Conservation (phyloP, 2,329 filamentous ascomycete genomes). For the Colletotrichum coccodes region DNA sequence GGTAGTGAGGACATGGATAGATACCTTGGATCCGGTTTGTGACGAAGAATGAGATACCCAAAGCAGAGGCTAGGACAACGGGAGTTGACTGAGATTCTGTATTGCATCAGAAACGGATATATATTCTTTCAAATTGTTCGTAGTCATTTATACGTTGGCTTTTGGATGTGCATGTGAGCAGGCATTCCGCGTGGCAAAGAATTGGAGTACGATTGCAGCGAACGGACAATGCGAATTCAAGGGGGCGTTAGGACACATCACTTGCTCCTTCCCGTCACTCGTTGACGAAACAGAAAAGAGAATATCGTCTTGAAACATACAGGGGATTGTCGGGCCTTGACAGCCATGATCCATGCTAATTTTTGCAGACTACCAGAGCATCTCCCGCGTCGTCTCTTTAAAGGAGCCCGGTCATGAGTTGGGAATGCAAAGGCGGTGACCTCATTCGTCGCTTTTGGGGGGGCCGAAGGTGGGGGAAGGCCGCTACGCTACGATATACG, state of each 20-base stretch:
- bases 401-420: slow-evolving; percentile 3
- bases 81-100: too few species aligned
- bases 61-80: background rate
- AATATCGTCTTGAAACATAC: slow-evolving; percentile 4
- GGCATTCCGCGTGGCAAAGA: too few species aligned
- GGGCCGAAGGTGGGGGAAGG: slow-evolving; percentile 26
- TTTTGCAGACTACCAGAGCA: background rate
- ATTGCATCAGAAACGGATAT: too few species aligned
- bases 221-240: too few species aligned
- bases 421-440: slow-evolving; percentile 25
- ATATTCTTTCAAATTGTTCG: too few species aligned
- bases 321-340: slow-evolving; percentile 1
- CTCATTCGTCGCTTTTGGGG: slow-evolving; percentile 22
- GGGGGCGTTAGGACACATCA: background rate
- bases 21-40: slow-evolving; percentile 65
- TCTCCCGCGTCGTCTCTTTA: slow-evolving; percentile 11
- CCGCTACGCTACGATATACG: slow-evolving; percentile 17
- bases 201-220: too few species aligned
- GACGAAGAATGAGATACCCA: slow-evolving; percentile 15
- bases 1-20: slow-evolving; percentile 78
- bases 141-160: too few species aligned
- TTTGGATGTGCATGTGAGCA: too few species aligned
- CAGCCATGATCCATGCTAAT: slow-evolving; percentile 23
- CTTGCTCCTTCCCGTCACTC: background rate
- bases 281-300: background rate